Base-by-base conservation (phyloP, 1,284 basidiomycete genomes). In the Rhodotorula sp. region DNA sequence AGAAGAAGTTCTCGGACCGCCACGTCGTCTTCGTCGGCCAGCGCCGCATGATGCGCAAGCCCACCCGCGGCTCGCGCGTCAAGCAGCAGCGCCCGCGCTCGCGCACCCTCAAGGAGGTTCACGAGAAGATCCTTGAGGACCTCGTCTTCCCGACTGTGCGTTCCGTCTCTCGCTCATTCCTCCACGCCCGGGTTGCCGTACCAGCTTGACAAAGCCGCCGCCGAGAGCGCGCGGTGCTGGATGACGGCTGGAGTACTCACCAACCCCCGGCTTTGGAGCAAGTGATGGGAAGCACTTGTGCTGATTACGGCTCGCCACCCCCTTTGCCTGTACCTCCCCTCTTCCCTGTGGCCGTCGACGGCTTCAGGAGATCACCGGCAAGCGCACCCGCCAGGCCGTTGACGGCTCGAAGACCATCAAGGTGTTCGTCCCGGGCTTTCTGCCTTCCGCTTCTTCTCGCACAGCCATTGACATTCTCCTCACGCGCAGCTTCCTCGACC, bases 1-100 rank as follows among this genome's bases (percentile, higher is more conserved):
- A 99, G 89, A 99, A 99, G 89, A 99, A 99, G 86, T 98, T 99
- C 86, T 94, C 95, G 66, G 94, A 97, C 85, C 90, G 94, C 82
- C 96, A 97, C 85, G 93, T 99, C 82, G 92, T 99, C 76, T 99
- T 99, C 83, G 89, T 99, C 82, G 95, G 92, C 70, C 97, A 99
- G 86, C 94, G 97, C 83, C 91, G 96, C 82, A 96, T 98, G 89
- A 88, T 99, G 83, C 91, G 90, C 87, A 98, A 97, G 86, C 95
- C 96, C 76, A 94, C 93, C 80, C 93, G 94, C 79, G 92, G 88
- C 82, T 93, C 93, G 69, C 91, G 91, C 77, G 89, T 91, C 80
- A 88, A 91, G 86, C 96, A 99, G 87, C 97, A 96, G 88, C 88
- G 97, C 80, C 97, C 97, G 78, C 91, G 94, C 80, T 93, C 88